Base-by-base conservation (phyloP, 192 early-diverging fungal genomes). In the Allomyces arbusculus region DNA sequence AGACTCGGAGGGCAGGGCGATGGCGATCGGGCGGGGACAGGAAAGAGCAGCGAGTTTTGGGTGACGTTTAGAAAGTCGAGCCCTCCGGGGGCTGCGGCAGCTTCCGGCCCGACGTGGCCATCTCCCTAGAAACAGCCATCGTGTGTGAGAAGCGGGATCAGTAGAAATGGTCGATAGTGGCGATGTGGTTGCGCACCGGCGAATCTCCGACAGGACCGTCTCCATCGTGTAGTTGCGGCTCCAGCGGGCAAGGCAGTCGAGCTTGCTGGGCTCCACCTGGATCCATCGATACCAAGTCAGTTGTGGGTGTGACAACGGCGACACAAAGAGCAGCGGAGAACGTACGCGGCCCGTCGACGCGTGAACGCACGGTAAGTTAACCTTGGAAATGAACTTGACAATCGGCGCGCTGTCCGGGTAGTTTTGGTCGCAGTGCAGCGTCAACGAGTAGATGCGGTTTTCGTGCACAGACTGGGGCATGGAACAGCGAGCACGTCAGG, bases 361-460 rank as follows among this genome's bases (percentile, higher is more conserved):
- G 76, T 91, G 86, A 12, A 99, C 91, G 67, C 88, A 85, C 20
- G 89, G 84, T 68, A 99, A 71, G 69, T 93, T 92, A 66, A 99
- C 86, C 63, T 79, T 78, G 23, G 90, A 87, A 10, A 88, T 63
- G 73, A 99, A 99, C 55, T 73, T 69, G 23, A 97, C 85, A 5
- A 67, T 66, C 0, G 96, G 96, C 23, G 92, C 83, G 22, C 69
- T 62, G 69, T 89, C 81, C 25, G 96, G 96, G 73, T 99, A 99
- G 19, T 87, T 67, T 1, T 83, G 73, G 44, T 88, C 92, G 69
- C 96, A 99, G 69, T 74, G 72, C 44, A 99, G 77, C 72, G 80
- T 81, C 28, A 99, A 76, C 64, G 82, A 81, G 76, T 99, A 97
- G 72, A 99, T 94, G 44, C 92, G 84, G 80, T 94, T 95, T 73